Percentiles rank a stretch among this genome's conserved stretches.
These are phyloP conservation scores for Wickerhamomyces chambardii DNA, from an alignment of 805 yeast genomes.

Conservation along the genomic window DNA sequence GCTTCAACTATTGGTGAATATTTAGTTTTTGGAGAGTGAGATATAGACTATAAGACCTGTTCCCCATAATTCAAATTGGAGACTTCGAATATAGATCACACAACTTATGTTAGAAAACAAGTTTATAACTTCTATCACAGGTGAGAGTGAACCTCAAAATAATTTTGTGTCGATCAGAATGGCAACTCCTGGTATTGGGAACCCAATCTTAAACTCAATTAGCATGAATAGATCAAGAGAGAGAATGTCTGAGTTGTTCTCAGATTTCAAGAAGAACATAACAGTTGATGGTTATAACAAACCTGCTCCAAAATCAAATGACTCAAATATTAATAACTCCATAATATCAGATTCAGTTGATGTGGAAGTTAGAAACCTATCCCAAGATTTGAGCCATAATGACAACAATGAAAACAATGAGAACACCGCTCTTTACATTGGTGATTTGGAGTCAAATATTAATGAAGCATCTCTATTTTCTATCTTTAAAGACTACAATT, in stretches of 20 bases:
- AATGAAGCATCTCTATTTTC: constrained; percentile 38
- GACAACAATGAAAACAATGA: no score
- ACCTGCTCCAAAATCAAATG: background rate
- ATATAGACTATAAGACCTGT: no score
- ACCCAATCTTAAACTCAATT: constrained; percentile 10
- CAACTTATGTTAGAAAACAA: no score
- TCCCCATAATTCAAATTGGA: no score
- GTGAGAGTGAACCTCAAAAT: no score
- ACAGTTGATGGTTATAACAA: background rate
- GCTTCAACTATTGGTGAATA: no score
- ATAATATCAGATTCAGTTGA: constrained; percentile 9
- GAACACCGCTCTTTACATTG: constrained; percentile 43
- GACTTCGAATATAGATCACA: no score
- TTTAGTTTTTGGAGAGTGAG: no score
- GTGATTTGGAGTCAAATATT: constrained; percentile 44
- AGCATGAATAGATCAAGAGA: constrained; percentile 16
- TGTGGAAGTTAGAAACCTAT: constrained; percentile 1
- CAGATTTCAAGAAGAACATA: constrained; percentile 16
- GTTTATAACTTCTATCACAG: no score
- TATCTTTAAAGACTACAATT: constrained; percentile 31
- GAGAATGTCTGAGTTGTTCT: constrained; percentile 16
- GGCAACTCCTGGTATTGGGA: background rate
- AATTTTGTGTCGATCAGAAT: no score
- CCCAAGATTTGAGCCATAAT: no score
- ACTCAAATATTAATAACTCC: constrained; percentile 6